A percentile compares a stretch with the other conserved stretches of the same genome.
These are phyloP conservation scores for Leccinum truebloodii DNA, from an alignment of 768 basidiomycete species.

Conservation along the genomic window DNA sequence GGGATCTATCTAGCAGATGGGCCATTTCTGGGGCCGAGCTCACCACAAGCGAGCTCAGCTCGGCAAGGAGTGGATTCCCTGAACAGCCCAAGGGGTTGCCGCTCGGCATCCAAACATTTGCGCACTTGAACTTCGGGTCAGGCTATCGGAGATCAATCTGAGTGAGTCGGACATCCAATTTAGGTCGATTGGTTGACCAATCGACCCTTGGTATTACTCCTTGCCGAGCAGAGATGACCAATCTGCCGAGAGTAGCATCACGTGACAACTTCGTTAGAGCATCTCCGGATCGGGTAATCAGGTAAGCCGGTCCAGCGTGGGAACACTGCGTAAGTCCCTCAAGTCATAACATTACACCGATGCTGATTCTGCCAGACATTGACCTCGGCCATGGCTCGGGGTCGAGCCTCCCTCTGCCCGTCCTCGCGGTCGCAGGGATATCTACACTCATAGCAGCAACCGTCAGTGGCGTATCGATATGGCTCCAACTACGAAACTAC, in stretches of 20 bases:
- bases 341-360: not conserved
- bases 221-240: too few species aligned
- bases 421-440: constrained; percentile 63
- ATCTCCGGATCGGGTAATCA: not conserved
- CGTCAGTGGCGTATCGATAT: constrained; percentile 74
- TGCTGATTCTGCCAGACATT: constrained; percentile 18
- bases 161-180: too few species aligned
- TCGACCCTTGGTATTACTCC: too few species aligned
- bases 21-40: too few species aligned
- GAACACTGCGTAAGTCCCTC: not conserved
- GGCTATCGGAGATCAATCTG: too few species aligned
- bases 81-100: too few species aligned
- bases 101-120: too few species aligned
- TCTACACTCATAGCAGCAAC: constrained; percentile 69
- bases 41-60: too few species aligned
- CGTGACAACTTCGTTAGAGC: not conserved
- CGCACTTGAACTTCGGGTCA: too few species aligned
- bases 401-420: constrained; percentile 53
- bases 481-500: constrained; percentile 83
- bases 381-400: constrained; percentile 50
- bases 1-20: not conserved
- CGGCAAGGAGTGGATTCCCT: too few species aligned
- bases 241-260: too few species aligned
- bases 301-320: not conserved
- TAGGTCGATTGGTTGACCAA: too few species aligned